Conservation (phyloP, 169 alveolate species). For the Neospora caninum region DNA sequence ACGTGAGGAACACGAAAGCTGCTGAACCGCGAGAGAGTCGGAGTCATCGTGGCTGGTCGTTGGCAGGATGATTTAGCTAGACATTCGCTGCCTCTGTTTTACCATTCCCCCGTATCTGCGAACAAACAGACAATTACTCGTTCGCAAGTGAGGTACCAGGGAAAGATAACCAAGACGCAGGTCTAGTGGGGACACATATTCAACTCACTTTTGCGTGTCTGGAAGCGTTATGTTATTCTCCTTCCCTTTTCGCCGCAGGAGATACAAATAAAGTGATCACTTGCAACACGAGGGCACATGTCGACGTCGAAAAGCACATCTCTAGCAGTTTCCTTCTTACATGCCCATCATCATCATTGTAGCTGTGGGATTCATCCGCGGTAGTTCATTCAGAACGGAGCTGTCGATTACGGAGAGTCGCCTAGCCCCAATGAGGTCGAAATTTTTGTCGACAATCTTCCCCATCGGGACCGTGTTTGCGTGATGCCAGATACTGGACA, state of each 20-base stretch:
- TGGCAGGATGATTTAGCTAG: neutral
- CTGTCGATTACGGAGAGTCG: conserved; percentile 71
- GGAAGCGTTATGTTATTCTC: no score
- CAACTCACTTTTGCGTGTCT: no score
- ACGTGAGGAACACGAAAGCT: no score
- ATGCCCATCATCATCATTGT: conserved; percentile 67
- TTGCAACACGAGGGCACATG: neutral
- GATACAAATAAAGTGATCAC: no score
- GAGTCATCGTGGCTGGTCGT: no score
- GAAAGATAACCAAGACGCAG: no score
- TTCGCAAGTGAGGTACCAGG: no score
- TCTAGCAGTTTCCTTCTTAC: conserved; percentile 17
- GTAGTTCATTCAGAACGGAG: conserved; percentile 58
- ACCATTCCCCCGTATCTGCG: neutral
- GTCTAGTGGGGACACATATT: no score
- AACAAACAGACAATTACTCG: no score
- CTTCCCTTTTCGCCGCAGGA: no score
- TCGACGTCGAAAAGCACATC: neutral
- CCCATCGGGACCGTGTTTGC: conserved; percentile 73
- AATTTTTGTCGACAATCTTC: conserved; percentile 67
- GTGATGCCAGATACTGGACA: conserved; percentile 72
- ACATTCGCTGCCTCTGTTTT: neutral
- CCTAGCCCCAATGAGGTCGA: conserved; percentile 57
- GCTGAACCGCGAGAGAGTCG: no score
- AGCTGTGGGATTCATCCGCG: conserved; percentile 70